Conservation (phyloP, 140 eudicot species). For the Senecio squalidus region DNA sequence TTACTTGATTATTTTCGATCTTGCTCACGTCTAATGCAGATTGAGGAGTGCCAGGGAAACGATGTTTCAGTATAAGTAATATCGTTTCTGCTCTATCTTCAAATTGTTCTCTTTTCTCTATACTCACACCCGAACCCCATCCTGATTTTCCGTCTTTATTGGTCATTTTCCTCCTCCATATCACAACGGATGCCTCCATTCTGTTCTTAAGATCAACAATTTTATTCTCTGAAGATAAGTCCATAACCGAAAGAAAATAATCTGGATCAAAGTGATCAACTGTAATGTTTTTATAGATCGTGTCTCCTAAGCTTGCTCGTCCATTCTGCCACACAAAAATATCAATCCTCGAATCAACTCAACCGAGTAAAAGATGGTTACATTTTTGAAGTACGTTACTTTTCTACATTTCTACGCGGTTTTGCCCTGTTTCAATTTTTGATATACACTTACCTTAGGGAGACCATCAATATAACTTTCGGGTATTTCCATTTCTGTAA, state of each 20-base stretch:
- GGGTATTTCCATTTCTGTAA: conserved; percentile 77
- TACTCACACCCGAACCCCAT: conserved; percentile 63
- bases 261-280: conserved; percentile 67
- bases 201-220: conserved; percentile 52
- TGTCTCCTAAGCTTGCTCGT: conserved; percentile 58
- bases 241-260: conserved; percentile 36
- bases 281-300: conserved; percentile 52
- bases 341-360: background rate
- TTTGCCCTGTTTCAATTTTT: no score
- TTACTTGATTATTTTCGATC: conserved; percentile 59
- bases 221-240: conserved; percentile 58
- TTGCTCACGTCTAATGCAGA: conserved; percentile 56
- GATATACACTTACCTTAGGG: conserved; percentile 62
- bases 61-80: conserved; percentile 55
- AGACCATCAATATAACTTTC: conserved; percentile 63
- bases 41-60: conserved; percentile 64
- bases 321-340: conserved; percentile 46
- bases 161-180: conserved; percentile 68
- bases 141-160: conserved; percentile 60
- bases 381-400: no score
- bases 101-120: conserved; percentile 56
- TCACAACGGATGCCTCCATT: conserved; percentile 65
- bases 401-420: no score
- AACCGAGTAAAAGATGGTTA: background rate
- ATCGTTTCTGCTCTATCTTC: conserved; percentile 74